phyloP scores from a whole-genome alignment of 306 rosid genomes.

The Vicia sativa region DNA sequence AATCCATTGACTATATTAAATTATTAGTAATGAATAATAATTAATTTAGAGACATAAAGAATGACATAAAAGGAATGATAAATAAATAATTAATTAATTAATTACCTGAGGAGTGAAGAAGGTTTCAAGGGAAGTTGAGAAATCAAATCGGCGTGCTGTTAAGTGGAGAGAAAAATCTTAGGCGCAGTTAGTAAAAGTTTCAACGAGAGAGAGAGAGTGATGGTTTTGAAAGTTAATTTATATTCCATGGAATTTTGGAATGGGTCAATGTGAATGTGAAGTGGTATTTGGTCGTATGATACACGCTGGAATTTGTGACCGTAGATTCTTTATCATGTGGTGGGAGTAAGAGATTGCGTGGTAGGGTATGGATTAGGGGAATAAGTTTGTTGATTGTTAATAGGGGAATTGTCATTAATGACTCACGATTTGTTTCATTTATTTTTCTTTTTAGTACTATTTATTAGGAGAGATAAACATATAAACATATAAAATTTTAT shows the following conservation, averaged over 20 bases:
- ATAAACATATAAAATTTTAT: too few species aligned
- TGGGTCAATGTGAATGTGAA: conserved; percentile 37
- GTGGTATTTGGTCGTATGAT: conserved; percentile 37
- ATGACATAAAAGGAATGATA: background rate
- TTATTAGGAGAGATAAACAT: too few species aligned
- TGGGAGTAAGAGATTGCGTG: background rate
- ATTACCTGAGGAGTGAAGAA: conserved; percentile 36
- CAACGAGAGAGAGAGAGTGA: background rate
- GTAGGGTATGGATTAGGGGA: conserved; percentile 8
- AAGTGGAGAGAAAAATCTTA: conserved; percentile 30
- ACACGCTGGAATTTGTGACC: conserved; percentile 38
- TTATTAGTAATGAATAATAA: conserved; percentile 28
- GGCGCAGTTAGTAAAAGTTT: conserved; percentile 31
- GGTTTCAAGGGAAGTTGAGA: conserved; percentile 28
- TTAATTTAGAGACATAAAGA: conserved; percentile 39
- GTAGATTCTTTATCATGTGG: conserved; percentile 32
- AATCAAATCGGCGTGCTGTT: conserved; percentile 28
- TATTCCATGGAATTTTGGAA: conserved; percentile 21
- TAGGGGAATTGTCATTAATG: too few species aligned
- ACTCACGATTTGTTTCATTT: too few species aligned
- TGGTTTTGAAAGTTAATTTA: background rate
- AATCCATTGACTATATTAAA: conserved; percentile 42
- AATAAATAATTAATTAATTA: background rate
- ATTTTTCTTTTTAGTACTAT: too few species aligned
- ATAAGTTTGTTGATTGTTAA: background rate